phyloP scores from a whole-genome alignment of 1,284 basidiomycete genomes.

The Leccinum griseonigrum region DNA sequence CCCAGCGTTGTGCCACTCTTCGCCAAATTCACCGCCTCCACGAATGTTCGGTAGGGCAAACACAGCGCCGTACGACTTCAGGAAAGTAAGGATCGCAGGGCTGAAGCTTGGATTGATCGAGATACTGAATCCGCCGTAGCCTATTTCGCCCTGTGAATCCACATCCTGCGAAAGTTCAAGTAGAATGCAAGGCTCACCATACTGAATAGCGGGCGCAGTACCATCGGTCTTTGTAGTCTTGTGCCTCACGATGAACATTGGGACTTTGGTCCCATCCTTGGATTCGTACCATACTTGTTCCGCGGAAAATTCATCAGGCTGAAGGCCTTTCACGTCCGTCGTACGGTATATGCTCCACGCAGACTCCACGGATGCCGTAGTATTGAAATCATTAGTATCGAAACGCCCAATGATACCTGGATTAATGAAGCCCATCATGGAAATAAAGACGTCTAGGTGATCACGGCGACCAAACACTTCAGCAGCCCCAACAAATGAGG shows the following conservation, averaged over 20 bases:
- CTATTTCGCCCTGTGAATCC: conserved; percentile 32
- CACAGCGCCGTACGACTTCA: conserved; percentile 71
- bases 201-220: conserved; percentile 76
- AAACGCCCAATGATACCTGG: conserved; percentile 70
- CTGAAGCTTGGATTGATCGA: conserved; percentile 74
- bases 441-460: conserved; percentile 68
- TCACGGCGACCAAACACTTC: conserved; percentile 52
- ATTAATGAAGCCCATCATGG: conserved; percentile 69
- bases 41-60: conserved; percentile 77
- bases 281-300: conserved; percentile 78
- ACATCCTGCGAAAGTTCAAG: neutral
- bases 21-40: conserved; percentile 85
- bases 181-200: conserved; percentile 46
- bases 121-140: conserved; percentile 78
- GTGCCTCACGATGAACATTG: conserved; percentile 85
- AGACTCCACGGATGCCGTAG: conserved; percentile 40
- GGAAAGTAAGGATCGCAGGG: conserved; percentile 71
- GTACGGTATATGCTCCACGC: conserved; percentile 61
- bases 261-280: conserved; percentile 80
- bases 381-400: conserved; percentile 45
- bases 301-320: conserved; percentile 68
- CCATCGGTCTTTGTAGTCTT: conserved; percentile 73
- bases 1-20: conserved; percentile 78
- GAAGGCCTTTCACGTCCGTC: conserved; percentile 64
- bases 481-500: conserved; percentile 72